Evolutionary conservation across 331 rosid species (phyloP).

Genomic region (Acacia pycnantha): DNA sequence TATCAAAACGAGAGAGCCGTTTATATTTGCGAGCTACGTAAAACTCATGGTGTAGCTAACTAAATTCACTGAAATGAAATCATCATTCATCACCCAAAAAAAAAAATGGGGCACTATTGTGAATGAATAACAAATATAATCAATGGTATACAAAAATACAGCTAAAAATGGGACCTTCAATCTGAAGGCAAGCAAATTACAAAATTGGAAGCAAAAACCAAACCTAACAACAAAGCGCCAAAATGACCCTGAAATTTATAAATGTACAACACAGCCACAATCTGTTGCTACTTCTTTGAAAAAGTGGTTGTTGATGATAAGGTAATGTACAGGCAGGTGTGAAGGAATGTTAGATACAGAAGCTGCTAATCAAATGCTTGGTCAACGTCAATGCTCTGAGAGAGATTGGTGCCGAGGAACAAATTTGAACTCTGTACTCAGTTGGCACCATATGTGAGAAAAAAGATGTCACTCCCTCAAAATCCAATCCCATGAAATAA

Average conservation of each 20-base stretch:
- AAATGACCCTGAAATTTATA: constrained; percentile 37
- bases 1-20: background rate
- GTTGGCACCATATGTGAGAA: constrained; percentile 41
- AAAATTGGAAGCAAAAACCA: constrained; percentile 22
- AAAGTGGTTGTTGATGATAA: constrained; percentile 37
- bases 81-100: constrained; percentile 1
- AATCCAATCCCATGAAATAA: constrained; percentile 49
- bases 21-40: background rate
- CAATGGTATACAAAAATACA: constrained; percentile 24
- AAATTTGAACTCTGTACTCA: constrained; percentile 34
- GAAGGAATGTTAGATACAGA: constrained; percentile 49
- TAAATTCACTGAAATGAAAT: constrained; percentile 18
- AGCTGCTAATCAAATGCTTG: constrained; percentile 50
- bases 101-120: constrained; percentile 32
- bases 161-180: constrained; percentile 37
- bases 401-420: constrained; percentile 42
- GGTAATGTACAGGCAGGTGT: constrained; percentile 58
- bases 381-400: constrained; percentile 37
- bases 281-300: constrained; percentile 36
- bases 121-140: constrained; percentile 47
- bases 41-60: constrained; percentile 2
- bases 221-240: constrained; percentile 29
- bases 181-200: constrained; percentile 33
- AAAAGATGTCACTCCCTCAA: constrained; percentile 45
- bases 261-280: constrained; percentile 41